A percentile compares a stretch with the other conserved stretches of the same genome.
phyloP scores from a whole-genome alignment of 2,329 filamentous ascomycete genomes.

The Monilinia polystroma region DNA sequence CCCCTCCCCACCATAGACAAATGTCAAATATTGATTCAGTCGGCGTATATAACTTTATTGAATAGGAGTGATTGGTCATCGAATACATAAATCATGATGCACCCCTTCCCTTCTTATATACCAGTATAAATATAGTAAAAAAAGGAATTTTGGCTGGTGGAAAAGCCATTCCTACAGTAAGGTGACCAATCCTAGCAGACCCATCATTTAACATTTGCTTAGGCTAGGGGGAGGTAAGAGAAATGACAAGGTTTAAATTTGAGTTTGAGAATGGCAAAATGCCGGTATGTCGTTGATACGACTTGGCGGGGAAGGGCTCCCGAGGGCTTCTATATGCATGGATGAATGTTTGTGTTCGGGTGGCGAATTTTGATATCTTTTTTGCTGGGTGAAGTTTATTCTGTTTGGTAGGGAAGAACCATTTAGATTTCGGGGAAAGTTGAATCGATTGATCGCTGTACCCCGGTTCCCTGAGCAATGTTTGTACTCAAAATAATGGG shows the following conservation, averaged over 20 bases:
- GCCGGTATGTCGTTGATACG: neutral
- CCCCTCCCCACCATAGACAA: too few relatives aligned
- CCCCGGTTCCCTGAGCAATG: neutral
- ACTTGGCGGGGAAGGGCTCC: neutral
- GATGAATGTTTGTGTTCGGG: neutral
- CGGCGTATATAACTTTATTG: too few relatives aligned
- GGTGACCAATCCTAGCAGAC: too few relatives aligned
- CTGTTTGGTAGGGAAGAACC: neutral
- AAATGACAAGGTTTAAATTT: neutral
- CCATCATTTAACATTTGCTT: too few relatives aligned
- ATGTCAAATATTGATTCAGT: too few relatives aligned
- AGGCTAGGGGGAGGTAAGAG: neutral
- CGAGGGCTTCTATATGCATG: neutral
- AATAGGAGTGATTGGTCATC: too few relatives aligned
- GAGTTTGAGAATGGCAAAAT: neutral
- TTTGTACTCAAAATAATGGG: neutral
- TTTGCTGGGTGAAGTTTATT: neutral
- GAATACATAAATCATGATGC: too few relatives aligned
- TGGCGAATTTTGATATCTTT: neutral
- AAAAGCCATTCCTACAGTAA: too few relatives aligned
- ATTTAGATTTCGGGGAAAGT: neutral
- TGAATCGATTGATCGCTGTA: neutral
- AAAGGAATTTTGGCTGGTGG: too few relatives aligned
- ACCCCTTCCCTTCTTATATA: too few relatives aligned
- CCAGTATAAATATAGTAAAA: too few relatives aligned